Percentiles rank a stretch among this genome's conserved stretches.
These are phyloP conservation scores for Nicotiana otophora DNA, from an alignment of 257 asterid genomes.

Conservation along the genomic window DNA sequence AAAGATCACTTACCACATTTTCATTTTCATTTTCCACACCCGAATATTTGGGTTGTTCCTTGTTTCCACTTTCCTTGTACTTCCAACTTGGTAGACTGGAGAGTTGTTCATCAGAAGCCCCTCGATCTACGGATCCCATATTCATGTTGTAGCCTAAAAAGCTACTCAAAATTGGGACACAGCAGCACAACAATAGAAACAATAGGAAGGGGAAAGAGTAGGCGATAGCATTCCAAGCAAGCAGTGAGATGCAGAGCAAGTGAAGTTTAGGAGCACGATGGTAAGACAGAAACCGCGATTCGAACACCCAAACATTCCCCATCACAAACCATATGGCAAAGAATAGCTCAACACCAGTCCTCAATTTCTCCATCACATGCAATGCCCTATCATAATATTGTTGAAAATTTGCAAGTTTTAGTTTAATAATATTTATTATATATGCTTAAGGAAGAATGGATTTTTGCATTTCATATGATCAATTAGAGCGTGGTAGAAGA, in stretches of 20 bases:
- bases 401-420: not conserved
- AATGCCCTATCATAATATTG: not conserved
- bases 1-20: slow-evolving; percentile 34
- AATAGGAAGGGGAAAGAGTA: slow-evolving; percentile 85
- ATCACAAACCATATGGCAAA: slow-evolving; percentile 96
- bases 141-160: slow-evolving; percentile 86
- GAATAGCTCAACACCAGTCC: slow-evolving; percentile 55
- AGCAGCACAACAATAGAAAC: slow-evolving; percentile 71
- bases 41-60: slow-evolving; percentile 16
- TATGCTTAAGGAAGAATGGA: too few relatives aligned
- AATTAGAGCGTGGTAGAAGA: too few relatives aligned
- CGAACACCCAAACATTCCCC: slow-evolving; percentile 95
- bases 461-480: too few relatives aligned
- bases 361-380: slow-evolving; percentile 50
- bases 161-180: slow-evolving; percentile 66
- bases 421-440: too few relatives aligned
- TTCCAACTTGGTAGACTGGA: slow-evolving; percentile 58
- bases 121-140: slow-evolving; percentile 55
- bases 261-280: slow-evolving; percentile 71
- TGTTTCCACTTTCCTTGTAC: slow-evolving; percentile 34
- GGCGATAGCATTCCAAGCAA: slow-evolving; percentile 84
- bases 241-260: slow-evolving; percentile 68
- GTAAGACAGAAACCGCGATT: slow-evolving; percentile 65
- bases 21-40: slow-evolving; percentile 29
- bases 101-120: slow-evolving; percentile 77